These are phyloP conservation scores for Phytophthora macrochlamydospora DNA, from an alignment of 352 stramenopile genomes.

Conservation along the genomic window DNA sequence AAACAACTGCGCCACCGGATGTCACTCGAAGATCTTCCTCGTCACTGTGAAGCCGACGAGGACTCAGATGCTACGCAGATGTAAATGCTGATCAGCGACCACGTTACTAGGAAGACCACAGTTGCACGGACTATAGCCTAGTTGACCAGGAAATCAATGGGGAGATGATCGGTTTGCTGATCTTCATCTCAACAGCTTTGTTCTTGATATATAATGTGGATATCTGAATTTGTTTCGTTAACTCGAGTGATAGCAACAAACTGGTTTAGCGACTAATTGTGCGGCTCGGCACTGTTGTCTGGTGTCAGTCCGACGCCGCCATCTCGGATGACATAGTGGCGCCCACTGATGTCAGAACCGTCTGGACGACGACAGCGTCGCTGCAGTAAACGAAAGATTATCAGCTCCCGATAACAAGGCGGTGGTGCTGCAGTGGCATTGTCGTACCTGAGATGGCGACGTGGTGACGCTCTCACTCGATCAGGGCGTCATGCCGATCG, in stretches of 20 bases:
- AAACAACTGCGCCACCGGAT: too few species aligned
- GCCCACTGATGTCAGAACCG: slow-evolving; percentile 24
- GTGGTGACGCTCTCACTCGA: slow-evolving; percentile 29
- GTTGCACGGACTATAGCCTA: not conserved
- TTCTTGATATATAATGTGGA: not conserved
- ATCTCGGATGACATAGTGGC: slow-evolving; percentile 40
- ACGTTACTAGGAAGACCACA: not conserved
- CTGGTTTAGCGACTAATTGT: slow-evolving; percentile 29
- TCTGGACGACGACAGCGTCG: slow-evolving; percentile 13
- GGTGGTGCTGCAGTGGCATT: not conserved
- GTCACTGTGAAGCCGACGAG: not conserved
- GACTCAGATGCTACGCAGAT: not conserved
- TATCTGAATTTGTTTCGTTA: too few species aligned
- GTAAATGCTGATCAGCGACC: not conserved
- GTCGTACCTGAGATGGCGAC: slow-evolving; percentile 41
- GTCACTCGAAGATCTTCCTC: too few species aligned
- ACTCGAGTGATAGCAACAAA: too few species aligned
- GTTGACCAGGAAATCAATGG: not conserved
- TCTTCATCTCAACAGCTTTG: not conserved
- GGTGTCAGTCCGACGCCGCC: slow-evolving; percentile 60
- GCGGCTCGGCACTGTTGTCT: slow-evolving; percentile 50
- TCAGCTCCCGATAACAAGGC: slow-evolving; percentile 15
- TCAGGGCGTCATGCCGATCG: slow-evolving; percentile 26
- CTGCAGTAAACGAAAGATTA: slow-evolving; percentile 21
- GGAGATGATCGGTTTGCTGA: not conserved